Evolutionary conservation across 2,329 filamentous ascomycete species (phyloP).

Genomic region (Zasmidium cellare): DNA sequence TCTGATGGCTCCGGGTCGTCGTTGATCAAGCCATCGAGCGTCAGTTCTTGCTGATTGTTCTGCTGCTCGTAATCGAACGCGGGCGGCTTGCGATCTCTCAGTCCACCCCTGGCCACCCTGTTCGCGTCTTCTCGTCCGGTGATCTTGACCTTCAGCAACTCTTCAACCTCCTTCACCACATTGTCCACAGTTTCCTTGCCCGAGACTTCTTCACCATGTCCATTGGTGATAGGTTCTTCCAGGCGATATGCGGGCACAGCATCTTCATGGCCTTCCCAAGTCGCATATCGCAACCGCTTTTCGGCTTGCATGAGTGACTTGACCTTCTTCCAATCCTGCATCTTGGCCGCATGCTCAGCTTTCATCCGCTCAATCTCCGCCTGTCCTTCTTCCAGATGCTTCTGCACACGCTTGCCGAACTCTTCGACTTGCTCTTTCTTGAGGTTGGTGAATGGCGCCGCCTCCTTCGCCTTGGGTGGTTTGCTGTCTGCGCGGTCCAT

Average conservation of each 20-base stretch:
- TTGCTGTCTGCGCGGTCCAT: conserved; percentile 30
- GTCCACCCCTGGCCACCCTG: conserved; percentile 36
- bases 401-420: conserved; percentile 75
- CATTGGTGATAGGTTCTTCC: conserved; percentile 46
- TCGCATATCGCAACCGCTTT: conserved; percentile 68
- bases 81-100: conserved; percentile 30
- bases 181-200: conserved; percentile 63
- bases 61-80: conserved; percentile 14
- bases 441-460: conserved; percentile 61
- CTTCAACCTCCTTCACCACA: conserved; percentile 73
- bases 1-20: conserved; percentile 7
- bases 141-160: conserved; percentile 63
- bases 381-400: conserved; percentile 70
- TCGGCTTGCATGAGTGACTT: conserved; percentile 73
- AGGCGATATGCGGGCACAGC: conserved; percentile 43
- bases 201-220: conserved; percentile 29
- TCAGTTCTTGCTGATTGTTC: conserved; percentile 10
- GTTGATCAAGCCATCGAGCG: conserved; percentile 8
- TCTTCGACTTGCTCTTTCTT: conserved; percentile 77
- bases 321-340: conserved; percentile 72
- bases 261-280: conserved; percentile 46
- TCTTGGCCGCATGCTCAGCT: conserved; percentile 70
- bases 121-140: conserved; percentile 42
- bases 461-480: conserved; percentile 45
- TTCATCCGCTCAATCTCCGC: conserved; percentile 85